A percentile compares a stretch with the other conserved stretches of the same genome.
These are phyloP conservation scores for Xenoacremonium recifei DNA, from an alignment of 2,329 filamentous ascomycete species.

Conservation along the genomic window DNA sequence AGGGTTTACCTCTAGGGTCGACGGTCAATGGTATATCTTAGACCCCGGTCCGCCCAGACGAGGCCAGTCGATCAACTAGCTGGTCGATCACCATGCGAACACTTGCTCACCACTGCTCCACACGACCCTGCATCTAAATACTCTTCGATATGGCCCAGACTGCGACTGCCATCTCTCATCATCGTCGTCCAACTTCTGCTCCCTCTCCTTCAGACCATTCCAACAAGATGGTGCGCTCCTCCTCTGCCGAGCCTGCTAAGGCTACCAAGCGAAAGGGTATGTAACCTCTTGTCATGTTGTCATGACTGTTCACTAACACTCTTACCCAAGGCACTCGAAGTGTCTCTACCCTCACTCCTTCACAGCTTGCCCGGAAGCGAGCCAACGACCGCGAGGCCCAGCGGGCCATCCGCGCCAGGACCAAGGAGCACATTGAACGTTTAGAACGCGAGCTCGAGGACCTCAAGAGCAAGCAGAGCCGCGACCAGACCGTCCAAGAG, in stretches of 20 bases:
- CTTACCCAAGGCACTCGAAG: conserved; percentile 68
- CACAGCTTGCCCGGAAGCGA: conserved; percentile 85
- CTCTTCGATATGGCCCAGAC: conserved; percentile 4
- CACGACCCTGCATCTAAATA: conserved; percentile 22
- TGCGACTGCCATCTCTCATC: conserved; percentile 3
- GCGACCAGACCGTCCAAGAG: conserved; percentile 51
- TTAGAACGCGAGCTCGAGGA: conserved; percentile 75
- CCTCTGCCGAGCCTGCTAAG: conserved; percentile 43
- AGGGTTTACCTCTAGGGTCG: conserved; percentile 6
- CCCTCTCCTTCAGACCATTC: conserved; percentile 1
- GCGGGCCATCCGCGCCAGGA: conserved; percentile 80
- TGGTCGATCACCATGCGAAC: conserved; percentile 28
- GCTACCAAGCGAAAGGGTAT: conserved; percentile 47
- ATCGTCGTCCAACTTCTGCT: conserved; percentile 5
- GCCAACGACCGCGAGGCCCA: conserved; percentile 92
- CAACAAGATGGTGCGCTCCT: conserved; percentile 39
- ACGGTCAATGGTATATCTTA: conserved; percentile 13
- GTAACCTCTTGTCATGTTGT: conserved; percentile 12
- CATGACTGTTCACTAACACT: not conserved
- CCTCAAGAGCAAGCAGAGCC: conserved; percentile 52
- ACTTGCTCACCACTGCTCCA: conserved; percentile 24
- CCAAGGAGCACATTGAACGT: conserved; percentile 79
- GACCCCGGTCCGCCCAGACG: conserved; percentile 11
- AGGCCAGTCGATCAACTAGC: conserved; percentile 21
- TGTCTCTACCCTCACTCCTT: conserved; percentile 82